Evolutionary conservation across 1,284 basidiomycete genomes (phyloP), one percentile per base, ranked within the genome.

Genomic region (Ceratobasidium theobromae): DNA sequence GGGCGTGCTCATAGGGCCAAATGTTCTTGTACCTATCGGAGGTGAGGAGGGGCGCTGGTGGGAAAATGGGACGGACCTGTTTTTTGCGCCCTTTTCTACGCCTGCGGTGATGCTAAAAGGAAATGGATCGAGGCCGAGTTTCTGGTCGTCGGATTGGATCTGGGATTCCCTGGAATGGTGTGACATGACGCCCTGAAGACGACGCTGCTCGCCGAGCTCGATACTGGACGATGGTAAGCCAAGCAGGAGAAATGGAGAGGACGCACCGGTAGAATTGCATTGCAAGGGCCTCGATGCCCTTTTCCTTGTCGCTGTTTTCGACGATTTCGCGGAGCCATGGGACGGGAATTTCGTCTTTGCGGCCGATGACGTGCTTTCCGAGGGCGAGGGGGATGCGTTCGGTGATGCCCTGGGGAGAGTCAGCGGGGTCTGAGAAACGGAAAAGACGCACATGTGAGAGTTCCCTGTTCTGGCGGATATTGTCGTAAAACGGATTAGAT

Each of bases 41-140:
- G 43, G 23, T 53, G 3, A 27, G 16, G 5, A 23, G 27, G 53
- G 16, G 58, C 54, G 28, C 21, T 30, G 23, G 35, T 16, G 45
- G 45, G 53, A n/a, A 48, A 30, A 11, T n/a, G 49, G n/a, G 49
- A 43, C 85, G 52, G 66, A 91, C 91, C 89, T 82, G 72, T 98
- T 98, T 81, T 98, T 95, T 11, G 86, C 82, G 11, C 96, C 96
- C 71, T 96, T 92, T 78, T 98, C 96, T 3, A 99, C 84, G 1
- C 93, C 96, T 3, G 96, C 96, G 0, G 93, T 94, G 71, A 99
- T 99, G 68, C 93, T 95, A 76, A 89, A 98, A 9, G 73, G 95
- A 85, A 80, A 96, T 86, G 43, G 41, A 35, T 33, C 9, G 9
- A n/a, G 38, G n/a, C 32, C 16, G 28, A 30, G 67, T 43, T 46